These are phyloP conservation scores for Erysimum cheiri DNA, from an alignment of 441 rosid genomes.

Conservation along the genomic window DNA sequence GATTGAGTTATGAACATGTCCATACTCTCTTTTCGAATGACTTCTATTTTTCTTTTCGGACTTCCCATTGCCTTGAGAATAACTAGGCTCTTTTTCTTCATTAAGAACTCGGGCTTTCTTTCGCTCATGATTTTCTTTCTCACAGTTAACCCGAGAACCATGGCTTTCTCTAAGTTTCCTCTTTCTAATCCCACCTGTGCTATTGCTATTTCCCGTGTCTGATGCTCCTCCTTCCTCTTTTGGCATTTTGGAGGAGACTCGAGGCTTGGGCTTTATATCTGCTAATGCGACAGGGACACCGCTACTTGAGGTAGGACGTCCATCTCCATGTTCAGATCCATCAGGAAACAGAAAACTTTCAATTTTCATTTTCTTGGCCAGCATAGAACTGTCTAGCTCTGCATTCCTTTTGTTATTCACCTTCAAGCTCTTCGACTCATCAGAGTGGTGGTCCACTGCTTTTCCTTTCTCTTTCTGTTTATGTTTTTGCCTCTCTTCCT, in stretches of 20 bases:
- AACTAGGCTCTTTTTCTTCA: conserved; percentile 68
- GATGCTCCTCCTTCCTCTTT: conserved; percentile 59
- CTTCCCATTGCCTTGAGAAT: conserved; percentile 59
- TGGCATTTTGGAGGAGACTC: conserved; percentile 52
- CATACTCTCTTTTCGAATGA: conserved; percentile 59
- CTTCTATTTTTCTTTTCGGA: conserved; percentile 63
- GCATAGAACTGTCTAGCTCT: conserved; percentile 56
- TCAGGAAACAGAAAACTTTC: conserved; percentile 53
- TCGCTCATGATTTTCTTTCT: conserved; percentile 57
- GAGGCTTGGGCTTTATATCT: conserved; percentile 50
- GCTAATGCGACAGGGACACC: conserved; percentile 52
- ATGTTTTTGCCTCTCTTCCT: conserved; percentile 53
- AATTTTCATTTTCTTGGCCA: conserved; percentile 70
- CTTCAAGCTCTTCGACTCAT: conserved; percentile 59
- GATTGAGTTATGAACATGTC: conserved; percentile 56
- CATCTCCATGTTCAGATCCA: conserved; percentile 60
- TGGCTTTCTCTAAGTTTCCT: conserved; percentile 64
- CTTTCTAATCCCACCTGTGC: conserved; percentile 55
- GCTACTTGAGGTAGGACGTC: conserved; percentile 56
- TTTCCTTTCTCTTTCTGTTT: conserved; percentile 75
- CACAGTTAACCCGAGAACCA: conserved; percentile 52
- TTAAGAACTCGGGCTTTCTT: conserved; percentile 68
- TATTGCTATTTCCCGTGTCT: conserved; percentile 54
- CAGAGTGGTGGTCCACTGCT: conserved; percentile 53
- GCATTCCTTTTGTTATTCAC: conserved; percentile 61